These are phyloP conservation scores for Neurospora africana DNA, from an alignment of 495 filamentous ascomycete genomes.

Conservation along the genomic window DNA sequence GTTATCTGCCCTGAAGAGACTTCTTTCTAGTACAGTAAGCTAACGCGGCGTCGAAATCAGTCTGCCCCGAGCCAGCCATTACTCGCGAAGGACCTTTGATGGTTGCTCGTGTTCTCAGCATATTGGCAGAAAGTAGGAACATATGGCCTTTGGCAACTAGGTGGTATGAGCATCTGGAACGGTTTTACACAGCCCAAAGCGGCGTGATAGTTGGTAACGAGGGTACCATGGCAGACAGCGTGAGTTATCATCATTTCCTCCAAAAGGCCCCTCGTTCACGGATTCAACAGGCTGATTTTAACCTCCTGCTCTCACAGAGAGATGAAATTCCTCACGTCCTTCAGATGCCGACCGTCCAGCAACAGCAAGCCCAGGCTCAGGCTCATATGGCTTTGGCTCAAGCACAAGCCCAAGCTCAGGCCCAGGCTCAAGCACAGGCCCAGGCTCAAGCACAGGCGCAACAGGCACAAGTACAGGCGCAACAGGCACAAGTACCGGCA, in stretches of 20 bases:
- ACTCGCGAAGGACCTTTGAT: slow-evolving; percentile 27
- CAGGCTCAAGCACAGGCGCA: not conserved
- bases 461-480: not conserved
- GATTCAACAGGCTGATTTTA: not conserved
- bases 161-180: slow-evolving; percentile 34
- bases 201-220: slow-evolving; percentile 22
- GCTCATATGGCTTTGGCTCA: not conserved
- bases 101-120: slow-evolving; percentile 27
- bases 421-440: not conserved
- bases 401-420: slow-evolving; percentile 1
- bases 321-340: slow-evolving; percentile 24
- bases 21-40: not conserved
- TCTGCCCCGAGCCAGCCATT: slow-evolving; percentile 25
- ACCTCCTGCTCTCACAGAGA: slow-evolving; percentile 8
- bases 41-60: slow-evolving; percentile 10
- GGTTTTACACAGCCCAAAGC: slow-evolving; percentile 28
- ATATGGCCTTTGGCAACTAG: slow-evolving; percentile 36
- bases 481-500: not conserved
- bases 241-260: slow-evolving; percentile 10
- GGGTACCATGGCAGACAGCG: slow-evolving; percentile 38
- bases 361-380: slow-evolving; percentile 3
- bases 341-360: slow-evolving; percentile 8
- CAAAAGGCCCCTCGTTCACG: not conserved
- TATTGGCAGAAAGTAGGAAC: slow-evolving; percentile 30
- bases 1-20: not conserved